A percentile compares a stretch with the other conserved stretches of the same genome.
Conservation (phyloP, 306 rosid genomes). For the Argentina anserina region DNA sequence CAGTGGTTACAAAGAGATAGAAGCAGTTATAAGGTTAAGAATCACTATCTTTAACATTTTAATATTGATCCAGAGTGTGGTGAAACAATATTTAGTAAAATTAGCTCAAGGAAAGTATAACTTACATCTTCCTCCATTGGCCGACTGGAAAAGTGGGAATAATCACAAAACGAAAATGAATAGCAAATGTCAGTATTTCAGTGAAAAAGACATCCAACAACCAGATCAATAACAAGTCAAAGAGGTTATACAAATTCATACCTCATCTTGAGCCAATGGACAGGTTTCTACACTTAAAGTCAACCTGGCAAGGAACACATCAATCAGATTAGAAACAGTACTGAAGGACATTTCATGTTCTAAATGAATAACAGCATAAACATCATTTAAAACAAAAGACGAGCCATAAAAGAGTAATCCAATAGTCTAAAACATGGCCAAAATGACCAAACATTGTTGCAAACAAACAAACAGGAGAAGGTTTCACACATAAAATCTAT, state of each 20-base stretch:
- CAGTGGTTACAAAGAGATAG: not conserved
- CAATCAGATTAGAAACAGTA: not conserved
- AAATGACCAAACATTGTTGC: no score
- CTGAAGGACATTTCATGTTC: not conserved
- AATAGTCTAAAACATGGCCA: not conserved
- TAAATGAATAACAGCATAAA: not conserved
- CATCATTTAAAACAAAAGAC: not conserved
- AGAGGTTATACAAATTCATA: not conserved
- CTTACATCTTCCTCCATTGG: conserved; percentile 95
- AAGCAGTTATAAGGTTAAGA: not conserved
- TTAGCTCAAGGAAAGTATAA: conserved; percentile 18
- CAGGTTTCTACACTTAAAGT: not conserved
- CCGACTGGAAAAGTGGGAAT: conserved; percentile 30
- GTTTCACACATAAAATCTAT: not conserved
- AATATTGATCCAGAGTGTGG: not conserved
- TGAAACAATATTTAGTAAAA: not conserved
- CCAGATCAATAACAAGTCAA: not conserved
- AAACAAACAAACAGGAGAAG: not conserved
- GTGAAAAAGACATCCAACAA: not conserved
- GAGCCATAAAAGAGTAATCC: not conserved
- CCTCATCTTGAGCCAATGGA: not conserved
- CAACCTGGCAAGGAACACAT: not conserved
- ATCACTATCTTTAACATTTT: not conserved
- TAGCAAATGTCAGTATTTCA: conserved; percentile 14
- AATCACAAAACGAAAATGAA: not conserved